Percentiles rank a stretch among this genome's conserved stretches.
phyloP scores from a whole-genome alignment of 179 eudicot species.

The Beta macrorhiza region DNA sequence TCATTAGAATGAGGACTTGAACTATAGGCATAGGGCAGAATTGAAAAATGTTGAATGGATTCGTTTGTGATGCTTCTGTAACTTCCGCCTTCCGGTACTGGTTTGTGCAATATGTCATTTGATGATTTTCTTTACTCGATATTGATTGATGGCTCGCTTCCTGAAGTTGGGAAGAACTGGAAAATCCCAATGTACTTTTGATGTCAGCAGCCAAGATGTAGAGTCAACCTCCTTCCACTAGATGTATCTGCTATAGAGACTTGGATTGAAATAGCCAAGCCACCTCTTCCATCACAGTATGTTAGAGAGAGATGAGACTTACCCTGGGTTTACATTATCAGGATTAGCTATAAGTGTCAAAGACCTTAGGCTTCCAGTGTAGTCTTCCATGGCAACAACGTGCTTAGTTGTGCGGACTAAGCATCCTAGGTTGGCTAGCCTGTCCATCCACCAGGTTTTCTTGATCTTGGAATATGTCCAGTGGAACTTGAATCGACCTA shows the following conservation, averaged over 20 bases:
- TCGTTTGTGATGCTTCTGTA: conserved; percentile 25
- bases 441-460: conserved; percentile 26
- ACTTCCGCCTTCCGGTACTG: too few species aligned
- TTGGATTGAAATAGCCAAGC: too few species aligned
- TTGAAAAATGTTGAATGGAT: conserved; percentile 20
- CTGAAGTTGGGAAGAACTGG: conserved; percentile 25
- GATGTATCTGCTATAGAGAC: background rate
- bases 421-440: conserved; percentile 18
- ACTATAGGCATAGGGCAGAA: conserved; percentile 23
- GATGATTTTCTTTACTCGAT: conserved; percentile 18
- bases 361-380: conserved; percentile 25
- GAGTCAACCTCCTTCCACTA: conserved; percentile 28
- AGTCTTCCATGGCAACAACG: conserved; percentile 23
- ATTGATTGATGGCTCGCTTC: conserved; percentile 17
- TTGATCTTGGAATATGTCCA: conserved; percentile 37
- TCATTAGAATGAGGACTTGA: conserved; percentile 27
- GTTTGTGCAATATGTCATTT: too few species aligned
- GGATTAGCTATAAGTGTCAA: conserved; percentile 29
- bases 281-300: background rate
- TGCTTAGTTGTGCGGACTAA: conserved; percentile 30
- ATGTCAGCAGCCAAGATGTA: conserved; percentile 24
- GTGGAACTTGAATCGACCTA: conserved; percentile 31
- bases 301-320: conserved; percentile 4
- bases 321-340: conserved; percentile 23
- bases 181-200: conserved; percentile 19